Evolutionary conservation across 345 rosid genomes (phyloP).

Genomic region (Turritis glabra): DNA sequence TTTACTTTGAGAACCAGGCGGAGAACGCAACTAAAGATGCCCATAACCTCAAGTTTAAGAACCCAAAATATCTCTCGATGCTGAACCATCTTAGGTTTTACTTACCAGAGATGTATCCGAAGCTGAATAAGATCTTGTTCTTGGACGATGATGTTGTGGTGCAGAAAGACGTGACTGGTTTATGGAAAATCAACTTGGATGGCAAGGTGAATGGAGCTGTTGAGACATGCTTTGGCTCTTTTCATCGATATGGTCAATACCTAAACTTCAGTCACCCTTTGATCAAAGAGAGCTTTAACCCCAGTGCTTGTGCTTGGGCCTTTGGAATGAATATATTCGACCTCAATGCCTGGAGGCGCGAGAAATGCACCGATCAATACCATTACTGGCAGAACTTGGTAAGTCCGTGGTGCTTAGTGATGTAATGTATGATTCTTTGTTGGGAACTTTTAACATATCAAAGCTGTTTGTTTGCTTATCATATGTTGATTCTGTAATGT

Average conservation of each 20-base stretch:
- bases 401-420: constrained; percentile 9
- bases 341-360: constrained; percentile 86
- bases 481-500: background rate
- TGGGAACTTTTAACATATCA: background rate
- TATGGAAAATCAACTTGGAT: constrained; percentile 82
- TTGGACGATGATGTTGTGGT: constrained; percentile 95
- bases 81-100: constrained; percentile 83
- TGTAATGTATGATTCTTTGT: background rate
- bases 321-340: constrained; percentile 91
- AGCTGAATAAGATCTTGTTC: constrained; percentile 74
- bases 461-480: background rate
- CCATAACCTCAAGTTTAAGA: constrained; percentile 51
- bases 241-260: constrained; percentile 77
- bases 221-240: constrained; percentile 91
- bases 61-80: constrained; percentile 66
- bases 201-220: constrained; percentile 97
- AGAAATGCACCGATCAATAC: constrained; percentile 55
- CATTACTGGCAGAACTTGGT: constrained; percentile 77
- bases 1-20: constrained; percentile 46
- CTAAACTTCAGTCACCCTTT: constrained; percentile 73
- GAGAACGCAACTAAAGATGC: constrained; percentile 51
- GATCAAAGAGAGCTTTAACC: constrained; percentile 68
- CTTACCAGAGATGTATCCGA: constrained; percentile 88
- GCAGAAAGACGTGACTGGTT: constrained; percentile 81
- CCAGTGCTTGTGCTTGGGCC: constrained; percentile 93